Conservation (phyloP, 352 stramenopile genomes). For the Saprolegnia diclina region DNA sequence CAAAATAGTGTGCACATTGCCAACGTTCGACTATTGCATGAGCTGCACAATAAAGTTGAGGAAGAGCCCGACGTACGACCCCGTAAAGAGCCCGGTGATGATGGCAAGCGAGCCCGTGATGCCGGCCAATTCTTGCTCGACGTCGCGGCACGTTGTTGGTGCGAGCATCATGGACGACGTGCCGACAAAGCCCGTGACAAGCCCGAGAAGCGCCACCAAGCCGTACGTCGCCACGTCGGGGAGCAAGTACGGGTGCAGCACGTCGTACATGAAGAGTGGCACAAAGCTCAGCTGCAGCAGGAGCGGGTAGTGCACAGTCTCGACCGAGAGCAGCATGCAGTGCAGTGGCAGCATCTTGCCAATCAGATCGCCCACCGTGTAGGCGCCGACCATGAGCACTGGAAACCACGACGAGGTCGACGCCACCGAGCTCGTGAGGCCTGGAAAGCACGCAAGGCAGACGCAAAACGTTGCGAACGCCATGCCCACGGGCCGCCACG, state of each 20-base stretch:
- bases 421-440: conserved; percentile 63
- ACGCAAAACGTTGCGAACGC: conserved; percentile 73
- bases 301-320: conserved; percentile 62
- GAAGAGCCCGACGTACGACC: conserved; percentile 69
- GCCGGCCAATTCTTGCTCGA: conserved; percentile 69
- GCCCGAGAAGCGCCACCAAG: conserved; percentile 47
- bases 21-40: conserved; percentile 6
- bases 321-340: conserved; percentile 61
- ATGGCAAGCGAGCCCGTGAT: conserved; percentile 64
- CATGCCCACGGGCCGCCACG: conserved; percentile 71
- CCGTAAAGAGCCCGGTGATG: conserved; percentile 67
- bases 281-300: conserved; percentile 58
- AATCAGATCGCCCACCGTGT: conserved; percentile 66
- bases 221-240: conserved; percentile 45
- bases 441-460: conserved; percentile 71
- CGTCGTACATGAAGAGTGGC: conserved; percentile 55
- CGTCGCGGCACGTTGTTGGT: conserved; percentile 64
- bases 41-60: conserved; percentile 63
- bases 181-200: conserved; percentile 73
- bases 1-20: conserved; percentile 1
- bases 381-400: conserved; percentile 68
- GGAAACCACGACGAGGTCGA: conserved; percentile 59
- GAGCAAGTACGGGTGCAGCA: conserved; percentile 45
- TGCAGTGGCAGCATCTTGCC: conserved; percentile 75
- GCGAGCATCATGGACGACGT: conserved; percentile 72